Base-by-base conservation (phyloP, 371 early-diverging fungal genomes). In the Mucor plumbeus region DNA sequence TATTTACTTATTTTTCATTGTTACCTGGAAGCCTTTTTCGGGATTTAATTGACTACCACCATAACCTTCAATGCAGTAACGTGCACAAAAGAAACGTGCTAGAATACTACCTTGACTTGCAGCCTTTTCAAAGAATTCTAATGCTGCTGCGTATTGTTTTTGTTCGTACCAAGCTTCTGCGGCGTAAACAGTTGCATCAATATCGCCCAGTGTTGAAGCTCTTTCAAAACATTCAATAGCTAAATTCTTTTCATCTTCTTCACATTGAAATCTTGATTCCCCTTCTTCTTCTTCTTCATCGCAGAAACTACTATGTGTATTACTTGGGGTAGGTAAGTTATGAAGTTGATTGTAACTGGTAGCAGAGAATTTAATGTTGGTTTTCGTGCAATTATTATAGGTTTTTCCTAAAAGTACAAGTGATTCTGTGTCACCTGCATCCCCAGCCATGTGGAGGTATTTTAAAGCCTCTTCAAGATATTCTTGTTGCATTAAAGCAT, bases 141-240 rank as follows among this genome's bases (percentile, higher is more conserved):
- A 54, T 15, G 83, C 83, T n/a, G 77, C 77, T 10, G 77, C 74
- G 63, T 78, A 83, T 35, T 83, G 77, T 41, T 79, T 68, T 61
- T 79, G 79, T 34, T 77, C 73, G 68, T 83, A 76, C 80, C 80
- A 84, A 8, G 78, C 60, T 63, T 80, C 71, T 13, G 76, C 85
- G 26, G 81, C 78, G 13, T 77, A 67, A 8, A 78, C 77, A 57
- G 80, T 80, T 6, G 79, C 79, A 59, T 82, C 73, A 33, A 80
- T 61, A 58, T 76, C 71, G 14, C 80, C 81, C 14, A 74, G 26
- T 3, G 35, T 38, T 2, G 85, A 76, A n/a, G 85, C 85, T 9
- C 63, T 71, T 70, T 80, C 79, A 63, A 78, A 80, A 19, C 71
- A 78, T 34, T 62, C 59, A 13, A 71, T 79, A 9, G 82, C 82